Evolutionary conservation across 495 filamentous ascomycete genomes (phyloP).

Genomic region (Amniculicola lignicola): DNA sequence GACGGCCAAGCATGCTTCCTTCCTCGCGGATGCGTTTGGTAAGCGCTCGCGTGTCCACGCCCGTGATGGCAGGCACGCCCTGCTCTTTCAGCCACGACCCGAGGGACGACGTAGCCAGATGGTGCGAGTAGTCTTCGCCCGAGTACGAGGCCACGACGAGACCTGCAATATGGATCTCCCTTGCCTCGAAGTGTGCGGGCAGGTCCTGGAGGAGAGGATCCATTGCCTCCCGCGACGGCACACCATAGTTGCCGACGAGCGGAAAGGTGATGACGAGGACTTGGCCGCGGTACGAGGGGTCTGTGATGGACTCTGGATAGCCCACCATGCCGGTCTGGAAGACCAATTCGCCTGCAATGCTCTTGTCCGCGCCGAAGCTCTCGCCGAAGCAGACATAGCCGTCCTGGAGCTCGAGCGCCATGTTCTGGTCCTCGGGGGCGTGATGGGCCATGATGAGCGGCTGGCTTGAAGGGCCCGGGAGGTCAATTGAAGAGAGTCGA

Average conservation of each 20-base stretch:
- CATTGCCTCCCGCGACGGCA: slow-evolving; percentile 76
- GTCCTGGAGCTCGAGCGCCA: slow-evolving; percentile 87
- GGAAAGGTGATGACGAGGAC: slow-evolving; percentile 90
- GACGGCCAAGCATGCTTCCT: slow-evolving; percentile 92
- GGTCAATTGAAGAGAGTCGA: too few species aligned
- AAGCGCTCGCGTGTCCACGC: slow-evolving; percentile 88
- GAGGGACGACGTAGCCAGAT: slow-evolving; percentile 81
- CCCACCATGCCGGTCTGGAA: slow-evolving; percentile 99
- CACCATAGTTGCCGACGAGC: slow-evolving; percentile 87
- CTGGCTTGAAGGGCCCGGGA: slow-evolving; percentile 15
- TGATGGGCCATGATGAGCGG: slow-evolving; percentile 22
- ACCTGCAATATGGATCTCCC: slow-evolving; percentile 86
- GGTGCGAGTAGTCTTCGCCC: slow-evolving; percentile 92
- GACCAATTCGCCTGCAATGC: slow-evolving; percentile 90
- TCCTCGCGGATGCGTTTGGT: slow-evolving; percentile 91
- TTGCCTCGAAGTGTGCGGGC: slow-evolving; percentile 87
- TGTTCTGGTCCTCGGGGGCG: slow-evolving; percentile 30
- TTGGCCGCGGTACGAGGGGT: slow-evolving; percentile 89
- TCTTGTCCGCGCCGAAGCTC: slow-evolving; percentile 92
- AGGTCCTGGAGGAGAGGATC: slow-evolving; percentile 79
- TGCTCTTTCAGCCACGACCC: slow-evolving; percentile 95
- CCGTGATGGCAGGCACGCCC: slow-evolving; percentile 92
- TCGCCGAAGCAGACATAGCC: slow-evolving; percentile 83
- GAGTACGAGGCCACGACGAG: slow-evolving; percentile 86
- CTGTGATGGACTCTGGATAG: slow-evolving; percentile 92